phyloP scores from a whole-genome alignment of 2,329 filamentous ascomycete species.

The Chaetomium olivaceum region DNA sequence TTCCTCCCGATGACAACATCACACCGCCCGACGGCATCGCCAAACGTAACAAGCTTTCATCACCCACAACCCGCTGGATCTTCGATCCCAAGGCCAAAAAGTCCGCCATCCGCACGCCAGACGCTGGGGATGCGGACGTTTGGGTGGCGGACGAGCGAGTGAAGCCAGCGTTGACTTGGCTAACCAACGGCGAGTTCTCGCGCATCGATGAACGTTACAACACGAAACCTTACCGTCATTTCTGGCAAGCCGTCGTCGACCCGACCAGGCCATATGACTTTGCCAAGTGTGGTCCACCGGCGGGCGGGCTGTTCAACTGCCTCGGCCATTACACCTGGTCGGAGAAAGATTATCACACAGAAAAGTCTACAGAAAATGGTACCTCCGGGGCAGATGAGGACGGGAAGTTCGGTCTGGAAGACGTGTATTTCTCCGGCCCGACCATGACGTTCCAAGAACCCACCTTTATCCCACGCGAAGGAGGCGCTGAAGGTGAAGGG shows the following conservation, averaged over 20 bases:
- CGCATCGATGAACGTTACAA: slow-evolving; percentile 51
- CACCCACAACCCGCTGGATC: slow-evolving; percentile 45
- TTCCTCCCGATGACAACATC: slow-evolving; percentile 41
- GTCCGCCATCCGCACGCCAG: slow-evolving; percentile 16
- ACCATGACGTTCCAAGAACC: slow-evolving; percentile 55
- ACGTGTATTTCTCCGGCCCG: slow-evolving; percentile 48
- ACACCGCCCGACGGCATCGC: slow-evolving; percentile 30
- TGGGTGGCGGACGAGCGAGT: slow-evolving; percentile 40
- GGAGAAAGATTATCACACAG: slow-evolving; percentile 27
- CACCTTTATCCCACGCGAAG: slow-evolving; percentile 50
- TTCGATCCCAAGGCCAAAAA: slow-evolving; percentile 41
- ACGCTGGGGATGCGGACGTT: slow-evolving; percentile 20
- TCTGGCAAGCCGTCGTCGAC: slow-evolving; percentile 47
- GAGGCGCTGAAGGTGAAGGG: slow-evolving; percentile 50
- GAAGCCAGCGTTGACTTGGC: slow-evolving; percentile 40
- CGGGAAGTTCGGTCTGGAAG: slow-evolving; percentile 37
- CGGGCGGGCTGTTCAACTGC: slow-evolving; percentile 49
- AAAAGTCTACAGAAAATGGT: not conserved
- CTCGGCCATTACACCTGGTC: slow-evolving; percentile 48
- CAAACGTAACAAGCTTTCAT: slow-evolving; percentile 40
- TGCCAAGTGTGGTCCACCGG: slow-evolving; percentile 45
- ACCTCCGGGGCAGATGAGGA: slow-evolving; percentile 24
- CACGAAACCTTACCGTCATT: slow-evolving; percentile 47
- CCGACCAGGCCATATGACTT: slow-evolving; percentile 46
- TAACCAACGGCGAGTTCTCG: slow-evolving; percentile 52